These are phyloP conservation scores for Alternaria consortialis DNA, from an alignment of 2,329 filamentous ascomycete species.

Conservation along the genomic window DNA sequence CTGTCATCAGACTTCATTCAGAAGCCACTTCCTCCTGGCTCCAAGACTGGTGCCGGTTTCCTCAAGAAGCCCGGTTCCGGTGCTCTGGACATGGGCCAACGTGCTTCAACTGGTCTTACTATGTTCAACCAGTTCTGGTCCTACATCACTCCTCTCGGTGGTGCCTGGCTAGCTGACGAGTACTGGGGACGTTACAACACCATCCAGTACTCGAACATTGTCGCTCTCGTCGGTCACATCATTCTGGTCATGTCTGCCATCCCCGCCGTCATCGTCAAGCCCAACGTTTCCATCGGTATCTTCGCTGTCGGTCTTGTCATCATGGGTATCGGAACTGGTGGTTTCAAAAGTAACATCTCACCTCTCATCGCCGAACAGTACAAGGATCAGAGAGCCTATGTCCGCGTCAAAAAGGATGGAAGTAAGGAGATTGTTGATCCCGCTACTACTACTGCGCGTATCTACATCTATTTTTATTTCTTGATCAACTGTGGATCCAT, in stretches of 20 bases:
- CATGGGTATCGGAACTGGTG: conserved; percentile 72
- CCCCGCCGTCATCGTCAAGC: conserved; percentile 59
- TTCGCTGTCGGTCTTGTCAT: conserved; percentile 67
- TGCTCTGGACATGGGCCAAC: conserved; percentile 65
- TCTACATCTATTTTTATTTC: conserved; percentile 58
- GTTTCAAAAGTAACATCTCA: conserved; percentile 73
- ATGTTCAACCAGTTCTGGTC: conserved; percentile 66
- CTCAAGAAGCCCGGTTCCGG: conserved; percentile 48
- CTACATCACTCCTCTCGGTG: conserved; percentile 66
- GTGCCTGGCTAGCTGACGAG: conserved; percentile 67
- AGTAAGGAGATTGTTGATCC: conserved; percentile 72
- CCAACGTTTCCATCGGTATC: conserved; percentile 61
- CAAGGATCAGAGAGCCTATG: conserved; percentile 41
- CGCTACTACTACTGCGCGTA: conserved; percentile 70
- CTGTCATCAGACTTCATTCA: conserved; percentile 48
- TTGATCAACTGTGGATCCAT: conserved; percentile 52
- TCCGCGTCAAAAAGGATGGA: conserved; percentile 41
- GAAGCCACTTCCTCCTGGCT: conserved; percentile 42
- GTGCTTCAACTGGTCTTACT: conserved; percentile 61
- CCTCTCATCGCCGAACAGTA: conserved; percentile 68
- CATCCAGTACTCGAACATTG: conserved; percentile 63
- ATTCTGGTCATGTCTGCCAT: conserved; percentile 66
- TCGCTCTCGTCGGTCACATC: conserved; percentile 67
- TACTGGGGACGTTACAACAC: conserved; percentile 69
- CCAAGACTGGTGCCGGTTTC: conserved; percentile 48